Evolutionary conservation across 2,329 filamentous ascomycete genomes (phyloP), one percentile per base, ranked within the genome.

Genomic region (Trichoderma sp.): DNA sequence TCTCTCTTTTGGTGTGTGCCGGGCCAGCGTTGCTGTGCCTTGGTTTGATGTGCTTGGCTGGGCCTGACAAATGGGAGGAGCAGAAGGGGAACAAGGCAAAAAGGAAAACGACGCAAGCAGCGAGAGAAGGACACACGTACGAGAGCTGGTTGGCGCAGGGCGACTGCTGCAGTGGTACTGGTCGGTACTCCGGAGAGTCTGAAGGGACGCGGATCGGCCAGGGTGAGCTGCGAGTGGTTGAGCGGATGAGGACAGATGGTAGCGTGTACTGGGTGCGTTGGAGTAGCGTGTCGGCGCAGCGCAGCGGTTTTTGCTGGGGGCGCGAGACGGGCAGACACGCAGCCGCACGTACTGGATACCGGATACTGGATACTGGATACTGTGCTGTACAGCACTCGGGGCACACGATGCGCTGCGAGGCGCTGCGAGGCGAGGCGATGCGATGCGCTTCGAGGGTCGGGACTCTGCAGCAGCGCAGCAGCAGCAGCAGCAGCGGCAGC

Each of bases 81-180:
- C 42, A 34, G 29, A 25, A 32, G 53, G 45, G 17, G 13, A 64
- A 34, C 29, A 53, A 29, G 39, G 15, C 35, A 17, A n/a, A 29
- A 32, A 60, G 17, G 29, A 17, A n/a, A 29, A 32, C 48, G 17
- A 19, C 27, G n/a, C n/a, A 19, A 25, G 15, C 8, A n/a, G 25
- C 17, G 13, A 39, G 15, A 39, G 17, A 42, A 56, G 53, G 37
- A 22, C 19, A 25, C 17, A 57, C 60, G 48, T 57, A 58, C 63
- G 63, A 66, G 29, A 35, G 63, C 15, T 58, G 63, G 63, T 58
- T 66, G 63, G 63, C 53, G 37, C 53, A 57, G 63, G 63, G 37
- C 63, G 53, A 58, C 56, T 34, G 63, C 48, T 56, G 63, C 63
- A 57, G 50, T 64, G 60, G 35, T 64, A 64, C 60, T 64, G 60